Evolutionary conservation across 495 filamentous ascomycete genomes (phyloP), one percentile per base, ranked within the genome.

Genomic region (Trichoderma virens): DNA sequence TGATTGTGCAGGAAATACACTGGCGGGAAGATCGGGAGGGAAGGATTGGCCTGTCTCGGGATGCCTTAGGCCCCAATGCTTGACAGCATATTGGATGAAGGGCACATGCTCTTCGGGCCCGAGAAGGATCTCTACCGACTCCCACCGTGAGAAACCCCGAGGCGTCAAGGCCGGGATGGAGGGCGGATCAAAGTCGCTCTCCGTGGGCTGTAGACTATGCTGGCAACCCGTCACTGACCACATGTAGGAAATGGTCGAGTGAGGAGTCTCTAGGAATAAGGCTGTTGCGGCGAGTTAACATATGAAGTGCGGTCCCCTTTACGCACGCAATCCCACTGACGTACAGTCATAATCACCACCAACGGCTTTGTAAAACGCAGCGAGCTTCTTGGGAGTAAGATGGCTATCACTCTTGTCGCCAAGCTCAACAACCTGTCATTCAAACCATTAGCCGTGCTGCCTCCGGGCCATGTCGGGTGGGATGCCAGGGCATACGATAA

Each of bases 211-310:
- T 14, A 93, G 82, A 34, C 83, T 85, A 71, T 94, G 90, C 65
- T 91, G 89, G 74, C 94, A 97, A 60, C 93, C 95, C 34, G 96
- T 79, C 3, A 88, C 90, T 69, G 91, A 90, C 77, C 96, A 98
- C 62, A 98, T 95, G 70, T 89, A 93, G 28, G 92, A 93, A 30
- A 98, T 83, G 39, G 87, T 86, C 25, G 84, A 74, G 27, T 83
- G 72, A 35, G 88, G 86, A n/a, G 89, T 91, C 9, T 88, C 82
- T 59, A 94, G 80, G 71, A 98, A 98, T 45, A 98, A 79, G 11
- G 82, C 72, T 79, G 65, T 34, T 8, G 5, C 62, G 13, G 39
- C 35, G 63, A 65, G 54, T 59, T 30, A 56, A 56, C 25, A 56
- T 5, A 30, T 14, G 25, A 56, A 7, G 18, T 23, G 31, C 5